Base-by-base conservation (phyloP, 1,284 basidiomycete genomes). In the Hypsizygus ulmarius region DNA sequence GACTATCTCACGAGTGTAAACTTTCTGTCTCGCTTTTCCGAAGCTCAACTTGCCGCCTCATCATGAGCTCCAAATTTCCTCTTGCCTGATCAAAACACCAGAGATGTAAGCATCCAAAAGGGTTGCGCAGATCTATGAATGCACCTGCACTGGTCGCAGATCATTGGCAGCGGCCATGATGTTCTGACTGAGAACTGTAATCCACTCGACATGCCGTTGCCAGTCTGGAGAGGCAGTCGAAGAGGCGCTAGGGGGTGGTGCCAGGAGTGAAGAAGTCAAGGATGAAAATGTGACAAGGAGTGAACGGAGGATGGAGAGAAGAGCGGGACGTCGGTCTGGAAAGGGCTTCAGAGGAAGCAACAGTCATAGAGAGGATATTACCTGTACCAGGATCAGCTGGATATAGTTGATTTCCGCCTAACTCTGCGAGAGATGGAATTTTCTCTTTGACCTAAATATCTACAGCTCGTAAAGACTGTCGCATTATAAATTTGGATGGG, bases 151-250 rank as follows among this genome's bases (percentile, higher is more conserved):
- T 2, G 87, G 87, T n/a, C 87, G 79, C 47, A 90, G 66, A 57
- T 90, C 87, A 56, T 90, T 89, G 27, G 84, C 86, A 18, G 87
- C 84, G 5, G 85, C 87, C 84, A 90, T 87, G 34, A 90, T 70
- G 62, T 90, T 90, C 62, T 87, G 85, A n/a, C 79, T 78, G 46
- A 90, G 75, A 1, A 85, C 70, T 12, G 74, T 80, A 40, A 89
- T 83, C 87, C 87, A 90, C 59, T 87, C 84, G 3, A 85, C 71
- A 43, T 84, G 77, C 43, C 76, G 69, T 49, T 80, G 75, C 87
- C 87, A 90, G 53, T 86, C 84, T 11, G 85, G 82, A 29, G 73
- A 70, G 15, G 64, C 66, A n/a, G 67, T 64, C 8, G 75, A 64
- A 27, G 71, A 58, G 7, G 70, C 63, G 3, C 76, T 72, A 8